Evolutionary conservation across 2,329 filamentous ascomycete species (phyloP).

Genomic region (Hypoxylon sp.): DNA sequence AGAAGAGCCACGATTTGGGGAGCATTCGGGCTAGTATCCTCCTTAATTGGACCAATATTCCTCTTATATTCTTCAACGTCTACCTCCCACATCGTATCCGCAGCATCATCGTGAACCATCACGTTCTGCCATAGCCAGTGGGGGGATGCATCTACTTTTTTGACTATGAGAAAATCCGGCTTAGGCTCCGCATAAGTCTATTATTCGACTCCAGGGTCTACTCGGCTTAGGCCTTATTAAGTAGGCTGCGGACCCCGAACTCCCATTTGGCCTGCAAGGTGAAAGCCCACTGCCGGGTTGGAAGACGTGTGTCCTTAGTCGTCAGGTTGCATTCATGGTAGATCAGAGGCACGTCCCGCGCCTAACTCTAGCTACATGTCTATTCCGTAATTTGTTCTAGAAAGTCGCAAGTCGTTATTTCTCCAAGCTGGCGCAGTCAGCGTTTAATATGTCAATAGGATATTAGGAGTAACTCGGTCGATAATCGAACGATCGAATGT

Average conservation of each 20-base stretch:
- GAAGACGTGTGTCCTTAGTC: neutral
- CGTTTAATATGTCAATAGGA: neutral
- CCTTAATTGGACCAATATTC: neutral
- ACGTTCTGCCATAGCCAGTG: neutral
- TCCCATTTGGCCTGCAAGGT: neutral
- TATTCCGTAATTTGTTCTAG: neutral
- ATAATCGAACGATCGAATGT: slow-evolving; percentile 4
- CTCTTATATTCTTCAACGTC: neutral
- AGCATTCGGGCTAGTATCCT: neutral
- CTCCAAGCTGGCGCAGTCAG: neutral
- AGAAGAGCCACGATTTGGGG: neutral
- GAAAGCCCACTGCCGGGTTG: slow-evolving; percentile 1
- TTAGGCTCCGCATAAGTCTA: neutral
- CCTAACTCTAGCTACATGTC: neutral
- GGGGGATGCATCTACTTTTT: neutral
- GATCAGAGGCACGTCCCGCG: slow-evolving; percentile 6
- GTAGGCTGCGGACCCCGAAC: neutral
- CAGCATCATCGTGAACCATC: neutral
- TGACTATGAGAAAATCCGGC: no score
- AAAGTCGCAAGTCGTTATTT: neutral
- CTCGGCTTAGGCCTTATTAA: neutral
- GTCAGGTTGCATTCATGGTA: slow-evolving; percentile 8
- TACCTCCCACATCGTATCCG: neutral
- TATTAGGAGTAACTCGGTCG: slow-evolving; percentile 2
- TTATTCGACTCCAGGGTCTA: neutral